These are phyloP conservation scores for Decorospora gaudefroyi DNA, from an alignment of 2,329 filamentous ascomycete genomes.

Conservation along the genomic window DNA sequence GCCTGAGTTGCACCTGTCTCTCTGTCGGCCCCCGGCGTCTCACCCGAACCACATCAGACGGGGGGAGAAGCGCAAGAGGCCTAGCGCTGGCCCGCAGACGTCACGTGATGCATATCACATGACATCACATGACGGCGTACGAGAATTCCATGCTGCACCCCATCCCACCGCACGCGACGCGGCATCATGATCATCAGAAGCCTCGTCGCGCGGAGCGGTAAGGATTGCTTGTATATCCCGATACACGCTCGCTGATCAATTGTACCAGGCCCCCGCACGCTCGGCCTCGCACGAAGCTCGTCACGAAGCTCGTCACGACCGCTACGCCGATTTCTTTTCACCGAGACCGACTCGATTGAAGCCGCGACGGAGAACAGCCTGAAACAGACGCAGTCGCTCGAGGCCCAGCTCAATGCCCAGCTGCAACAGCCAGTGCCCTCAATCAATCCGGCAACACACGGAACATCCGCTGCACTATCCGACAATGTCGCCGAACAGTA, in stretches of 20 bases:
- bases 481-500: conserved; percentile 49
- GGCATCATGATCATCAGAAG: conserved; percentile 52
- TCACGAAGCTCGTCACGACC: conserved; percentile 18
- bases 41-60: too few relatives aligned
- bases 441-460: conserved; percentile 28
- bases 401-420: conserved; percentile 42
- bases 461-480: conserved; percentile 15
- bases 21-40: too few relatives aligned
- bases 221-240: background rate
- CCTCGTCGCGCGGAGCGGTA: conserved; percentile 49
- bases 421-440: conserved; percentile 22
- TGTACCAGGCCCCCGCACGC: conserved; percentile 47
- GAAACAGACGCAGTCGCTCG: conserved; percentile 39
- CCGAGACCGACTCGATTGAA: conserved; percentile 41
- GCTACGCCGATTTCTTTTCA: conserved; percentile 39
- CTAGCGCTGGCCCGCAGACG: conserved; percentile 4
- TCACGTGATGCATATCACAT: too few relatives aligned
- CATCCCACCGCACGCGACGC: conserved; percentile 6
- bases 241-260: background rate
- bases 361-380: conserved; percentile 37
- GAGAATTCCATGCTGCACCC: conserved; percentile 12
- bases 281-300: conserved; percentile 40
- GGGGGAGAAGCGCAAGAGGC: too few relatives aligned
- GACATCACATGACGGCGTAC: too few relatives aligned
- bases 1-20: too few relatives aligned